Conservation (phyloP, 192 early-diverging fungal genomes). For the Chytriomyces hyalinus region DNA sequence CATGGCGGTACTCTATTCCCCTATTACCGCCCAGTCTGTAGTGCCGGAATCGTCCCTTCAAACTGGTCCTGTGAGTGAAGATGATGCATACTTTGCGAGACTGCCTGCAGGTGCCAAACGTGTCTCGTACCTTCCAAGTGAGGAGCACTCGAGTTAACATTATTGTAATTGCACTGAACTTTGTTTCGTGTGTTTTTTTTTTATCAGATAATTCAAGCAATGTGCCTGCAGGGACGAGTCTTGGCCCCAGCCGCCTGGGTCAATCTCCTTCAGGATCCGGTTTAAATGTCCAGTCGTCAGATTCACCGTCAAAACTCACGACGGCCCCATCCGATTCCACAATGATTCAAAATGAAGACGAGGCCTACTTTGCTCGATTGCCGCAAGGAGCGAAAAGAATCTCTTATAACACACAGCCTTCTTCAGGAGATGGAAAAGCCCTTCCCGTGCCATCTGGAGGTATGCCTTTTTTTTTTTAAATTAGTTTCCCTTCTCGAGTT, state of each 20-base stretch:
- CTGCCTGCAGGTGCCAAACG: conserved; percentile 11
- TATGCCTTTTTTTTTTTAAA: not conserved
- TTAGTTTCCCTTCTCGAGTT: too few relatives aligned
- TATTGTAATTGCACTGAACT: too few relatives aligned
- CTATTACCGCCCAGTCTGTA: not conserved
- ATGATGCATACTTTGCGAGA: conserved; percentile 6
- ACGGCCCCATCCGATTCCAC: too few relatives aligned
- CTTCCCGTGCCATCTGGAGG: not conserved
- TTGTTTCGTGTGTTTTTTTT: too few relatives aligned
- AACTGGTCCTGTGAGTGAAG: not conserved
- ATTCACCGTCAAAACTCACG: too few relatives aligned
- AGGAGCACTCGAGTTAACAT: not conserved
- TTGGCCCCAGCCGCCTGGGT: too few relatives aligned
- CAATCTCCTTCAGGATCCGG: too few relatives aligned
- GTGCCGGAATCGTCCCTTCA: not conserved
- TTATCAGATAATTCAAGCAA: too few relatives aligned
- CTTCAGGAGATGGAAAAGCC: not conserved
- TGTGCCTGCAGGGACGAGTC: too few relatives aligned
- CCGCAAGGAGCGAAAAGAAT: conserved; percentile 21
- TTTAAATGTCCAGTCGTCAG: too few relatives aligned
- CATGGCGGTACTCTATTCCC: not conserved
- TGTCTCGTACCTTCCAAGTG: conserved; percentile 6
- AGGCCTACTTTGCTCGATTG: conserved; percentile 12
- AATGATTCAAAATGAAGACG: not conserved
- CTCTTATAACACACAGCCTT: not conserved